Conservation (phyloP, 1,139 yeast genomes). For the Suhomyces bokatorum region DNA sequence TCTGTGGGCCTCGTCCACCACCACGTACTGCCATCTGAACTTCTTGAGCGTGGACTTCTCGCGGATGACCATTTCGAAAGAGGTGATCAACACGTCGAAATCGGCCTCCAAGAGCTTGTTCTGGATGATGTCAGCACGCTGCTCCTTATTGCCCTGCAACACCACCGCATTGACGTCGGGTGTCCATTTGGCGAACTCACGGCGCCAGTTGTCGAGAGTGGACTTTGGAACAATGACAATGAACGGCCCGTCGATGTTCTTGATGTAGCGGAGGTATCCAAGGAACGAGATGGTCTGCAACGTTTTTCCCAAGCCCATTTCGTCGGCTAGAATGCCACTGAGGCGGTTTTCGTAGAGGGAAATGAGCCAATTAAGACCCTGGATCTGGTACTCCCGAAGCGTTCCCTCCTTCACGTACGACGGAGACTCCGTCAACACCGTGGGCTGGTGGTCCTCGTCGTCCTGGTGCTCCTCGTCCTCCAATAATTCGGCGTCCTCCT, state of each 20-base stretch:
- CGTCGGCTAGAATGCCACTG: slow-evolving; percentile 94
- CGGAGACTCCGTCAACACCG: slow-evolving; percentile 66
- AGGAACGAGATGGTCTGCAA: slow-evolving; percentile 86
- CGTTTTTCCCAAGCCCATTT: slow-evolving; percentile 97
- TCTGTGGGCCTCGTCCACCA: slow-evolving; percentile 82
- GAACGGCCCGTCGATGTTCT: slow-evolving; percentile 67
- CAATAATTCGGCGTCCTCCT: slow-evolving; percentile 68
- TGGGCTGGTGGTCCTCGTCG: slow-evolving; percentile 34
- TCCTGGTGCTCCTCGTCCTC: slow-evolving; percentile 49
- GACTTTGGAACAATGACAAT: slow-evolving; percentile 76
- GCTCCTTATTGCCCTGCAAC: slow-evolving; percentile 72
- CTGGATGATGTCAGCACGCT: slow-evolving; percentile 54
- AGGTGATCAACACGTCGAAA: slow-evolving; percentile 71
- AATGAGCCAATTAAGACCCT: slow-evolving; percentile 90
- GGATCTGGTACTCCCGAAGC: slow-evolving; percentile 79
- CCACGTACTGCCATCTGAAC: slow-evolving; percentile 71
- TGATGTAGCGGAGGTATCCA: slow-evolving; percentile 66
- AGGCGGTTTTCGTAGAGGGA: slow-evolving; percentile 79
- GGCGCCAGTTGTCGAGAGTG: slow-evolving; percentile 75
- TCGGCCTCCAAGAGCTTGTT: slow-evolving; percentile 54
- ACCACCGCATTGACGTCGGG: slow-evolving; percentile 71
- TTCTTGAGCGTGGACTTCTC: slow-evolving; percentile 66
- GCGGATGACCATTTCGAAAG: slow-evolving; percentile 75
- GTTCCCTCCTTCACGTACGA: slow-evolving; percentile 56
- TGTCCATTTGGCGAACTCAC: slow-evolving; percentile 78